Percentiles rank a stretch among this genome's conserved stretches.
These are phyloP conservation scores for Entomortierella chlamydospora DNA, from an alignment of 192 early-diverging fungal species.

Conservation along the genomic window DNA sequence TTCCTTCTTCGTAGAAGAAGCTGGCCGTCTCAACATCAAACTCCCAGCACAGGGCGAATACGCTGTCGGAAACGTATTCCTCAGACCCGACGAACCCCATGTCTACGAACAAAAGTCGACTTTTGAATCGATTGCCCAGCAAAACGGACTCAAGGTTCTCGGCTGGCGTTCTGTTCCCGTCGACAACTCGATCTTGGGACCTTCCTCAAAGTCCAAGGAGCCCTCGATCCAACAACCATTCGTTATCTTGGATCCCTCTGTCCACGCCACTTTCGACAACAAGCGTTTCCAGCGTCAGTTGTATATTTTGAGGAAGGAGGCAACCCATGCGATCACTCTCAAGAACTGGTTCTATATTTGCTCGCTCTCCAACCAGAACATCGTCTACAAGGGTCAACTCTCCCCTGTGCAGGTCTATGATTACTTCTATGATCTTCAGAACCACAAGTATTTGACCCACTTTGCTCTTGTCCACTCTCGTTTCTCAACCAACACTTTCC, in stretches of 20 bases:
- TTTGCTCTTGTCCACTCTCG: slow-evolving; percentile 98
- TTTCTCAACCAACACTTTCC: slow-evolving; percentile 99
- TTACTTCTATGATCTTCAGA: slow-evolving; percentile 92
- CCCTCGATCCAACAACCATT: slow-evolving; percentile 95
- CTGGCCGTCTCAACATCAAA: slow-evolving; percentile 66
- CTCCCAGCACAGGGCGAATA: slow-evolving; percentile 87
- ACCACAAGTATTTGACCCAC: slow-evolving; percentile 85
- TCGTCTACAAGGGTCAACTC: slow-evolving; percentile 98
- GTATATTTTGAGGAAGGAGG: slow-evolving; percentile 90
- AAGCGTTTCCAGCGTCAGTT: slow-evolving; percentile 85
- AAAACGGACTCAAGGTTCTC: slow-evolving; percentile 79
- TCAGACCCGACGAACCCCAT: slow-evolving; percentile 74
- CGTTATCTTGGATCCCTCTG: slow-evolving; percentile 70
- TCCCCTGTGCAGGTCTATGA: slow-evolving; percentile 94
- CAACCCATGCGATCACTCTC: slow-evolving; percentile 85
- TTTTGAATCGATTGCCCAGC: slow-evolving; percentile 85
- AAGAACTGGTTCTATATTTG: slow-evolving; percentile 98
- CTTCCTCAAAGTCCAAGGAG: slow-evolving; percentile 88
- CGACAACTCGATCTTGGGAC: slow-evolving; percentile 90
- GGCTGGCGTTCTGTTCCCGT: slow-evolving; percentile 93
- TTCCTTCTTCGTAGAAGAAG: slow-evolving; percentile 80
- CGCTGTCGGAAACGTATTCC: slow-evolving; percentile 96
- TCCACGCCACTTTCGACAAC: slow-evolving; percentile 58
- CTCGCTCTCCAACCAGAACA: slow-evolving; percentile 92
- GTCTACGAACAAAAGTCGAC: slow-evolving; percentile 76